Evolutionary conservation across 1,139 yeast species (phyloP).

Genomic region (Pichia sp.): DNA sequence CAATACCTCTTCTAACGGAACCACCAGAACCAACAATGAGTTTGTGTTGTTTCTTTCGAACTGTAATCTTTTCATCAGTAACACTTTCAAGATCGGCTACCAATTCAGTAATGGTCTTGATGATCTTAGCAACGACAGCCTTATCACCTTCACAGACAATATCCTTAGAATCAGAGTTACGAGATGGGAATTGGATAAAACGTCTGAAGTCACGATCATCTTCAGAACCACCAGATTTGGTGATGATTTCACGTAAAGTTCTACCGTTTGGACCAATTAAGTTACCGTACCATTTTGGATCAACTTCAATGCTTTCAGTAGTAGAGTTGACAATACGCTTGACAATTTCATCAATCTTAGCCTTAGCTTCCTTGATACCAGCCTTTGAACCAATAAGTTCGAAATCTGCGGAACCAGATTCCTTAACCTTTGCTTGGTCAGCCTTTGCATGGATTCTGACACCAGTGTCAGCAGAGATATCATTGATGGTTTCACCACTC

Average conservation of each 20-base stretch:
- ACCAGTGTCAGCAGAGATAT: constrained; percentile 78
- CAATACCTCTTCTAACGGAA: constrained; percentile 66
- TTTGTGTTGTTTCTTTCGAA: constrained; percentile 76
- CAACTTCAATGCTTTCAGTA: constrained; percentile 63
- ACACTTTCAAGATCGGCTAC: constrained; percentile 67
- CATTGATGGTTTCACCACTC: constrained; percentile 80
- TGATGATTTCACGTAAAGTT: constrained; percentile 69
- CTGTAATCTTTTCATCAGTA: constrained; percentile 52
- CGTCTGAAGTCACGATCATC: constrained; percentile 47
- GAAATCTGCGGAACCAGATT: constrained; percentile 45
- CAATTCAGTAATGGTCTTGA: constrained; percentile 60
- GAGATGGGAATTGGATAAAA: constrained; percentile 73
- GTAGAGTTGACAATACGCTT: constrained; percentile 66
- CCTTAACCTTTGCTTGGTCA: constrained; percentile 42
- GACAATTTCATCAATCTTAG: constrained; percentile 61
- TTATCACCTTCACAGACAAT: constrained; percentile 77
- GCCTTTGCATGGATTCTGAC: constrained; percentile 57
- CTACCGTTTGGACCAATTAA: constrained; percentile 84
- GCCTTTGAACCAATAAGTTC: constrained; percentile 77
- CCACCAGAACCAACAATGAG: constrained; percentile 85
- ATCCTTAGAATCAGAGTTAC: constrained; percentile 59
- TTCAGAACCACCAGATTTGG: constrained; percentile 67
- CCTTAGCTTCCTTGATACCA: constrained; percentile 74
- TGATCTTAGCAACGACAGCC: constrained; percentile 66
- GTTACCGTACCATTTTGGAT: constrained; percentile 74